Evolutionary conservation across 768 basidiomycete genomes (phyloP).

Genomic region (Mycena filopes): DNA sequence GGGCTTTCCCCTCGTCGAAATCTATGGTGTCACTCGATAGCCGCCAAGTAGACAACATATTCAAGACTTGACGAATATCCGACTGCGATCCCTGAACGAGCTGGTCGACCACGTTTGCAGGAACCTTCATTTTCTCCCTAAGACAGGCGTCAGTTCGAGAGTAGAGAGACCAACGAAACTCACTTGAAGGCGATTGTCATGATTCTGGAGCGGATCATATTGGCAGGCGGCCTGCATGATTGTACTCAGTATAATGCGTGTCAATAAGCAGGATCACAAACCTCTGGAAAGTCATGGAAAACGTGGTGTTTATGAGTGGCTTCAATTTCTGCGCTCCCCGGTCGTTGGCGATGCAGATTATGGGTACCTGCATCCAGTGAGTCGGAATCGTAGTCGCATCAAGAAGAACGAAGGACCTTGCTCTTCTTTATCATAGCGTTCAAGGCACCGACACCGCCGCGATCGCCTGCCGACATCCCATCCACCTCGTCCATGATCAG

Average conservation of each 20-base stretch:
- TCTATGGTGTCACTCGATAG: slow-evolving; percentile 83
- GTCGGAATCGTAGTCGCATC: background rate
- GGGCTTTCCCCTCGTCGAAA: slow-evolving; percentile 90
- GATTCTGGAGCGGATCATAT: slow-evolving; percentile 84
- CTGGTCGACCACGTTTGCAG: slow-evolving; percentile 91
- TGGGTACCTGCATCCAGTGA: slow-evolving; percentile 75
- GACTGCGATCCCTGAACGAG: slow-evolving; percentile 90
- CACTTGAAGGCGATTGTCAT: slow-evolving; percentile 91
- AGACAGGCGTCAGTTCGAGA: background rate
- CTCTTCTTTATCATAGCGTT: slow-evolving; percentile 94
- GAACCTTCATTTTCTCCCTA: slow-evolving; percentile 95
- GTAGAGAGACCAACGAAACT: background rate
- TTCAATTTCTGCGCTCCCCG: slow-evolving; percentile 88
- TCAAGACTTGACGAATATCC: slow-evolving; percentile 96
- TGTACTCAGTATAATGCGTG: background rate
- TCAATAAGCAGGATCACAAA: slow-evolving; percentile 44
- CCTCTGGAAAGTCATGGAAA: slow-evolving; percentile 81
- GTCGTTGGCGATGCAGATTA: slow-evolving; percentile 98
- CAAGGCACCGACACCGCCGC: slow-evolving; percentile 95
- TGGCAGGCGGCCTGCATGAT: slow-evolving; percentile 74
- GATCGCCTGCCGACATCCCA: slow-evolving; percentile 97
- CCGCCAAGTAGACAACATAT: slow-evolving; percentile 98
- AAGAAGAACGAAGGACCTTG: slow-evolving; percentile 60
- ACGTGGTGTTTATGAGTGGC: slow-evolving; percentile 80
- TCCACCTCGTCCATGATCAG: slow-evolving; percentile 99